A percentile compares a stretch with the other conserved stretches of the same genome.
Conservation (phyloP, 148 eudicot genomes). For the Vaccinium darrowii region DNA sequence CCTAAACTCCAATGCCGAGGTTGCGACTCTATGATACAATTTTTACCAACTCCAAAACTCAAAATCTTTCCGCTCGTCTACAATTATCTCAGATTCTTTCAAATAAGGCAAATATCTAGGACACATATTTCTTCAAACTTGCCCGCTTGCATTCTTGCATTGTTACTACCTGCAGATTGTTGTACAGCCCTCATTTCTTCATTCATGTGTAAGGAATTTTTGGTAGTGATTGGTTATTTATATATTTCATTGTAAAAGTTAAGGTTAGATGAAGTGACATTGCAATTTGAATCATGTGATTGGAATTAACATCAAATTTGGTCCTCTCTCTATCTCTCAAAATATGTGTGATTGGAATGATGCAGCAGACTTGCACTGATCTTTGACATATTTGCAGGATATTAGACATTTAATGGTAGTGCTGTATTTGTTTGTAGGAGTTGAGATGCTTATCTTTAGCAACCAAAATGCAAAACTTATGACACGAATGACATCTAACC, state of each 20-base stretch:
- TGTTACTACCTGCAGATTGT: constrained; percentile 35
- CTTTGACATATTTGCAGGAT: not conserved
- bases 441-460: too few species aligned
- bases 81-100: constrained; percentile 40
- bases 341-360: not conserved
- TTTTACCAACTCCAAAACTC: not conserved
- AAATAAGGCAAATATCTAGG: constrained; percentile 23
- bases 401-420: not conserved
- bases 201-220: constrained; percentile 55
- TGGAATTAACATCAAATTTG: constrained; percentile 3
- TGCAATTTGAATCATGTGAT: not conserved
- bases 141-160: constrained; percentile 20
- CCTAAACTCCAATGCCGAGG: constrained; percentile 24
- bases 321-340: not conserved
- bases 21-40: constrained; percentile 22
- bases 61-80: not conserved
- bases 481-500: too few species aligned
- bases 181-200: constrained; percentile 60
- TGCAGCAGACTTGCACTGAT: not conserved
- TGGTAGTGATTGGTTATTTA: constrained; percentile 22
- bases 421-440: not conserved
- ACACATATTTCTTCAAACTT: not conserved
- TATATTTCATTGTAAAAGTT: constrained; percentile 20
- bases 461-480: too few species aligned
- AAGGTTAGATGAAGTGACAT: not conserved